Conservation (phyloP, 306 rosid genomes). For the Begonia masoniana region DNA sequence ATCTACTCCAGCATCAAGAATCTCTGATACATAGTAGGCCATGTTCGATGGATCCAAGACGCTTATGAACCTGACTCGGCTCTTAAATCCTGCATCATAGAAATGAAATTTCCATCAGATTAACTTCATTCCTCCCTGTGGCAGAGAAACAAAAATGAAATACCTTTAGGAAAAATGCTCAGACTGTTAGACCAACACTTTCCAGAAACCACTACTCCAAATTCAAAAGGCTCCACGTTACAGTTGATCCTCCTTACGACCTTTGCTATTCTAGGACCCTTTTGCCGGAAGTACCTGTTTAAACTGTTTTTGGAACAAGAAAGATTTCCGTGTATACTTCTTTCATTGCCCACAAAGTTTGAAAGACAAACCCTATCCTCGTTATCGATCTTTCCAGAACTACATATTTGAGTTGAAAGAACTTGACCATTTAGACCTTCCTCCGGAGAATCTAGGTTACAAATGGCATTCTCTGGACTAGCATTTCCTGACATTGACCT, state of each 20-base stretch:
- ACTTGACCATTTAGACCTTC: too few species aligned
- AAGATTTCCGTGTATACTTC: slow-evolving; percentile 32
- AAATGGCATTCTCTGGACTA: too few species aligned
- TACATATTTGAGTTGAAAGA: slow-evolving; percentile 12
- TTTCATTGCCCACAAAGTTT: slow-evolving; percentile 32
- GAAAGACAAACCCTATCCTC: slow-evolving; percentile 34
- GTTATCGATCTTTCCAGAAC: slow-evolving; percentile 27
- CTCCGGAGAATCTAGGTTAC: too few species aligned
- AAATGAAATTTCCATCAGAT: slow-evolving; percentile 14
- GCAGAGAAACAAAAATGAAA: neutral
- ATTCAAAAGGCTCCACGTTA: slow-evolving; percentile 82
- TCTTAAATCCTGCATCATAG: slow-evolving; percentile 75
- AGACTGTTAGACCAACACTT: slow-evolving; percentile 85
- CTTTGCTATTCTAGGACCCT: slow-evolving; percentile 98
- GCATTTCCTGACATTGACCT: too few species aligned
- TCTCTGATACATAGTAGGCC: slow-evolving; percentile 78
- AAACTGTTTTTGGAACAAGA: slow-evolving; percentile 44
- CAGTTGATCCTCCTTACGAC: slow-evolving; percentile 90
- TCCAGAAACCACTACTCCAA: slow-evolving; percentile 78
- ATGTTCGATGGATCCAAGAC: slow-evolving; percentile 61
- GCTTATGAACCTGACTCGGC: slow-evolving; percentile 75
- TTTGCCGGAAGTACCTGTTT: slow-evolving; percentile 56
- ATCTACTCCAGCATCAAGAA: slow-evolving; percentile 66
- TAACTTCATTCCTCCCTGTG: neutral
- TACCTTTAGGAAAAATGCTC: slow-evolving; percentile 92